Evolutionary conservation across 768 basidiomycete species (phyloP).

Genomic region (Cyclocybe cylindracea): DNA sequence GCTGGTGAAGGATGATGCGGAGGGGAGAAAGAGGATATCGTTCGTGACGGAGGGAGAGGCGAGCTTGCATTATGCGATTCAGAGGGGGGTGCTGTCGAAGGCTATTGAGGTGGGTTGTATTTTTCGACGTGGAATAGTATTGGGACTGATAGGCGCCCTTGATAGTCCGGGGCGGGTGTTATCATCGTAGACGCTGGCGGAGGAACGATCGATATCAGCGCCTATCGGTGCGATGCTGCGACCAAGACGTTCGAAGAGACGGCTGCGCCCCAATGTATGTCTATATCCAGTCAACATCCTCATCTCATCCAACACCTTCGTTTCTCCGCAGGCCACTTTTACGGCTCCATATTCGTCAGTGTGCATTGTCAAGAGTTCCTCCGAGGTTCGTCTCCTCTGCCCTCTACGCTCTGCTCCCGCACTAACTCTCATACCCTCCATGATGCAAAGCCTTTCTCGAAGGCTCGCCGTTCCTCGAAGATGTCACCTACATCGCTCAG

Average conservation of each 20-base stretch:
- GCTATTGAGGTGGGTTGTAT: constrained; percentile 22
- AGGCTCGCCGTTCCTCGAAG: constrained; percentile 39
- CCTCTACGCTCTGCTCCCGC: too few species aligned
- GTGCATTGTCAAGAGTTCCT: constrained; percentile 32
- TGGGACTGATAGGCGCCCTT: background rate
- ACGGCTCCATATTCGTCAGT: constrained; percentile 50
- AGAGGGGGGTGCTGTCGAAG: constrained; percentile 40
- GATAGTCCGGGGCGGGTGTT: constrained; percentile 9
- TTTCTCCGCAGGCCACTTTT: constrained; percentile 34
- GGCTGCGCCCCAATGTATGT: constrained; percentile 34
- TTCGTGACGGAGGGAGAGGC: constrained; percentile 68
- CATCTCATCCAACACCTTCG: too few species aligned
- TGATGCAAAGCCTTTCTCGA: constrained; percentile 31
- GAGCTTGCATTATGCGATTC: constrained; percentile 54
- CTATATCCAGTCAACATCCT: too few species aligned
- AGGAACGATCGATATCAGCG: constrained; percentile 52
- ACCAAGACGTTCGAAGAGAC: constrained; percentile 38
- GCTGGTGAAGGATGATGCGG: constrained; percentile 39
- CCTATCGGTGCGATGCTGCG: constrained; percentile 29
- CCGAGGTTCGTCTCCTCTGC: constrained; percentile 25
- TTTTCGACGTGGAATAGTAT: background rate
- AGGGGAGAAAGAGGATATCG: constrained; percentile 41
- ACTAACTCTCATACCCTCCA: background rate
- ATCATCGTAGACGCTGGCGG: constrained; percentile 29
- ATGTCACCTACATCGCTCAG: constrained; percentile 37